Conservation (phyloP, 73 alveolate genomes). For the Urostyla sp. region DNA sequence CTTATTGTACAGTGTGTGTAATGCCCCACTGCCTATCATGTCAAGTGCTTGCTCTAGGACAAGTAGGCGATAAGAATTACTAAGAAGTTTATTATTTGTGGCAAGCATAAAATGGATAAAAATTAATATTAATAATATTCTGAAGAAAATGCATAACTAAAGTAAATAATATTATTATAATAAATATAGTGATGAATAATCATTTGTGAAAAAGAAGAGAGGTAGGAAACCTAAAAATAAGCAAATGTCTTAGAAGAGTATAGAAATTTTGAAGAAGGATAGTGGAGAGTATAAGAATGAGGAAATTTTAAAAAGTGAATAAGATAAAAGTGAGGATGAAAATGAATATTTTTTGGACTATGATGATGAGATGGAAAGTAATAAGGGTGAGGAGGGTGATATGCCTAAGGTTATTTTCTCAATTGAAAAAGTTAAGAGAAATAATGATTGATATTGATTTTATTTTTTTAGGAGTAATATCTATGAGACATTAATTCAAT, state of each 20-base stretch:
- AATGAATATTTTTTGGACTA: too few species aligned
- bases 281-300: not conserved
- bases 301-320: too few species aligned
- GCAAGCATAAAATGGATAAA: slow-evolving; percentile 51
- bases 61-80: slow-evolving; percentile 52
- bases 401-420: too few species aligned
- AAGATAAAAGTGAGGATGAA: too few species aligned
- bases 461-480: too few species aligned
- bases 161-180: not conserved
- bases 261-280: not conserved
- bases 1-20: slow-evolving; percentile 60
- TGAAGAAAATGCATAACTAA: not conserved
- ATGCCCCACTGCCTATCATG: slow-evolving; percentile 77
- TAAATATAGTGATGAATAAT: not conserved
- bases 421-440: too few species aligned
- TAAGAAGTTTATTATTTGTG: slow-evolving; percentile 66
- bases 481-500: too few species aligned
- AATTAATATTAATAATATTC: not conserved
- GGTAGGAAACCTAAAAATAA: slow-evolving; percentile 38
- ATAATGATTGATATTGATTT: too few species aligned
- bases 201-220: slow-evolving; percentile 42
- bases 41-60: slow-evolving; percentile 61
- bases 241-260: too few species aligned
- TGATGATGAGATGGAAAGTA: too few species aligned
- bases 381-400: too few species aligned